A percentile compares a stretch with the other conserved stretches of the same genome.
Evolutionary conservation across 257 asterid species (phyloP).

Genomic region (Salvia rosmarinus): DNA sequence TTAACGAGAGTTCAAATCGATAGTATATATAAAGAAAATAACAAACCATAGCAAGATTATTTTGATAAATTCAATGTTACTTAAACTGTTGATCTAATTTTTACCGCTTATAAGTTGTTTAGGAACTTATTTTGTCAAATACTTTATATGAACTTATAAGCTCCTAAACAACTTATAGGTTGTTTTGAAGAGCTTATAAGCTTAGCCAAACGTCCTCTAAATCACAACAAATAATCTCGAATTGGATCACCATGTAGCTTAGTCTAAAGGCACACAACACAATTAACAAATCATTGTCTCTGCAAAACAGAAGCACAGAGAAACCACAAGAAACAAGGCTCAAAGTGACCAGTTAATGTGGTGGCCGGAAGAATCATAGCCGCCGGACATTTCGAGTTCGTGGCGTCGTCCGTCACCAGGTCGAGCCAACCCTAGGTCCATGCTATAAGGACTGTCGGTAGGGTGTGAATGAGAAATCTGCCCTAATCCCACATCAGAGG

Average conservation of each 20-base stretch:
- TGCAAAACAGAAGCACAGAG: constrained; percentile 5
- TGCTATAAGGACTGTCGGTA: constrained; percentile 41
- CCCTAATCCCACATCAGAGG: constrained; percentile 53
- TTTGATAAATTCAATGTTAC: no score
- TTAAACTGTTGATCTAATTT: no score
- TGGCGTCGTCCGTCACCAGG: constrained; percentile 47
- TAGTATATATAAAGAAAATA: no score
- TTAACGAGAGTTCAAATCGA: no score
- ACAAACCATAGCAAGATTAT: no score
- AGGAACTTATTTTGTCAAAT: no score
- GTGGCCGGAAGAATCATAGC: constrained; percentile 58
- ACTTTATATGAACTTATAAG: no score
- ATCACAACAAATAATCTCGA: not conserved
- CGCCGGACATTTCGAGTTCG: constrained; percentile 54
- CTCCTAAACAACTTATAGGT: no score
- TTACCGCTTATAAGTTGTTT: no score
- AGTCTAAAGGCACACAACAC: not conserved
- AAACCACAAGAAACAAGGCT: constrained; percentile 1
- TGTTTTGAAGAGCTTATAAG: no score
- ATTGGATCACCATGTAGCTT: not conserved
- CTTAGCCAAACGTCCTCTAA: no score
- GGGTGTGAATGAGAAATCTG: constrained; percentile 59
- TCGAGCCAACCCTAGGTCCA: constrained; percentile 53
- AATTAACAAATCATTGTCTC: not conserved
- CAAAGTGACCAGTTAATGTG: constrained; percentile 68